Evolutionary conservation across 1,139 yeast genomes (phyloP).

Genomic region (Diutina mesorugosa): DNA sequence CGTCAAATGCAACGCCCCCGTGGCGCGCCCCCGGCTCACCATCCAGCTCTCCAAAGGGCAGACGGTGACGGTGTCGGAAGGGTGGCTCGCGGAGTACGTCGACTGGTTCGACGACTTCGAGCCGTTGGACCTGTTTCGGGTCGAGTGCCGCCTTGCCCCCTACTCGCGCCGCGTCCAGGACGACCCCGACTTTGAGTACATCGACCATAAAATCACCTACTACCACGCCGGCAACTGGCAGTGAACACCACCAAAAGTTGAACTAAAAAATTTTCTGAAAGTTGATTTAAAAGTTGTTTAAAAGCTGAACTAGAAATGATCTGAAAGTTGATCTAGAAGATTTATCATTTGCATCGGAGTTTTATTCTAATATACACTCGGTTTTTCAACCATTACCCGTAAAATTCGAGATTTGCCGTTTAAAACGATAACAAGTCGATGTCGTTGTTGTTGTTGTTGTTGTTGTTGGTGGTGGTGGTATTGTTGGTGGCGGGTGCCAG

Average conservation of each 20-base stretch:
- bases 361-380: not conserved
- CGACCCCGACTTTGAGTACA: not conserved
- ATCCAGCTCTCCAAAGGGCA: not conserved
- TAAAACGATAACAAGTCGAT: conserved; percentile 2
- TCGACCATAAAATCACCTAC: not conserved
- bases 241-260: no score
- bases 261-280: no score
- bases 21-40: not conserved
- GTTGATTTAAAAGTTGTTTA: no score
- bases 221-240: not conserved
- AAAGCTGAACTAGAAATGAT: no score
- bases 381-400: not conserved
- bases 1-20: not conserved
- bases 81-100: not conserved
- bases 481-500: not conserved
- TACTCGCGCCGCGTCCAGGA: not conserved
- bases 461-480: not conserved
- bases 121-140: not conserved
- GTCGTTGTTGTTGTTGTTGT: not conserved
- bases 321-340: no score
- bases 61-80: not conserved
- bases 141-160: not conserved
- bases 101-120: conserved; percentile 1
- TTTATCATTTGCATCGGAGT: not conserved
- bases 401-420: not conserved